These are phyloP conservation scores for Austroboletus niveus DNA, from an alignment of 1,284 basidiomycete species.

Conservation along the genomic window DNA sequence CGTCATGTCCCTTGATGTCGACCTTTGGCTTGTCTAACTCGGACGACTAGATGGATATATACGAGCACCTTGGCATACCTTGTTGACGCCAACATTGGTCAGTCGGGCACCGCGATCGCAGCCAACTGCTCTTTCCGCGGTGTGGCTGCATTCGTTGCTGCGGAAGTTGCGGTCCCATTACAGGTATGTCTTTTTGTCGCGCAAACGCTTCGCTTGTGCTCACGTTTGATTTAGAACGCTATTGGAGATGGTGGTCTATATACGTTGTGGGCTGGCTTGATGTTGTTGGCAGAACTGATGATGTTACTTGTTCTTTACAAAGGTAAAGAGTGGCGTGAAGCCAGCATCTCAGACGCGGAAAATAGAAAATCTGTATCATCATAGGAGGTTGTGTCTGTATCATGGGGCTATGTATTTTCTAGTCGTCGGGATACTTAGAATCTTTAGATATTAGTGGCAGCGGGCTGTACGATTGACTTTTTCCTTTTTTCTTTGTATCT, in stretches of 20 bases:
- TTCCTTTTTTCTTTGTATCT: too few relatives aligned
- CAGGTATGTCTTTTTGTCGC: slow-evolving; percentile 10
- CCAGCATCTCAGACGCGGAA: slow-evolving; percentile 16
- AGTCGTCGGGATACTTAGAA: too few relatives aligned
- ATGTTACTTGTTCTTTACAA: slow-evolving; percentile 44
- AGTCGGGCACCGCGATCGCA: slow-evolving; percentile 70
- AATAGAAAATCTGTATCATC: neutral
- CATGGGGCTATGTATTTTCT: too few relatives aligned
- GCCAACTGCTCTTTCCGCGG: slow-evolving; percentile 72
- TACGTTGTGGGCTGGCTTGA: slow-evolving; percentile 54
- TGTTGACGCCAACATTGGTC: slow-evolving; percentile 75
- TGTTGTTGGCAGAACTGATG: slow-evolving; percentile 41
- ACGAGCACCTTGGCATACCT: slow-evolving; percentile 72
- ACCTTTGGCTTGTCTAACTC: neutral
- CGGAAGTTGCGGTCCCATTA: slow-evolving; percentile 58
- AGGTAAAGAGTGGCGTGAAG: slow-evolving; percentile 39
- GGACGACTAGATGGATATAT: slow-evolving; percentile 57
- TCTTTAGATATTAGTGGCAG: too few relatives aligned
- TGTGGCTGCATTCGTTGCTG: slow-evolving; percentile 63
- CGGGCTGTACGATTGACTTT: too few relatives aligned
- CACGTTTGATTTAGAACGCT: slow-evolving; percentile 34
- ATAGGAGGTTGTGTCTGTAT: too few relatives aligned
- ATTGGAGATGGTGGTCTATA: slow-evolving; percentile 68
- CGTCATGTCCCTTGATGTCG: slow-evolving; percentile 22
- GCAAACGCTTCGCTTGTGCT: neutral